These are phyloP conservation scores for Entomortierella beljakovae DNA, from an alignment of 192 early-diverging fungal genomes.

Conservation along the genomic window DNA sequence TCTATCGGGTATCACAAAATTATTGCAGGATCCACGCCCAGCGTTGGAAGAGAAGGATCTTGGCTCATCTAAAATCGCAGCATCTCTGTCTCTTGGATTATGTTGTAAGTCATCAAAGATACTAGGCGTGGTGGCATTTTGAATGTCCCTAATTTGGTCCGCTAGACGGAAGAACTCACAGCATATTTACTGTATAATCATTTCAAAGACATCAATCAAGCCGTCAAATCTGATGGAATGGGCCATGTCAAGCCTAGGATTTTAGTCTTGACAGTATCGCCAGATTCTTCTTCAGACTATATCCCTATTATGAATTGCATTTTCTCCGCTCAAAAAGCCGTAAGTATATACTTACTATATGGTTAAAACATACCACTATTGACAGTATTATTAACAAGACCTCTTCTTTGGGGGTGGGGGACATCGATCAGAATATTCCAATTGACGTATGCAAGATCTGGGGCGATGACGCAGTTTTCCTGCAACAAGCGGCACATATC, in stretches of 20 bases:
- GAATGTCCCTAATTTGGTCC: slow-evolving; percentile 2
- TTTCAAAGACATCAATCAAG: slow-evolving; percentile 75
- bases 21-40: slow-evolving; percentile 49
- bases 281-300: slow-evolving; percentile 90
- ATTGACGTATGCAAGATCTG: slow-evolving; percentile 92
- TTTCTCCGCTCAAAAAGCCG: slow-evolving; percentile 93
- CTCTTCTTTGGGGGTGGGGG: not conserved
- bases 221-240: slow-evolving; percentile 65
- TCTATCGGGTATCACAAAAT: slow-evolving; percentile 46
- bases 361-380: no score
- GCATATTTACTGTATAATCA: slow-evolving; percentile 29
- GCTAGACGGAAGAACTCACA: no score
- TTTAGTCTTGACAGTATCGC: slow-evolving; percentile 86
- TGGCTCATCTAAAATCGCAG: slow-evolving; percentile 67
- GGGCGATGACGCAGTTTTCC: slow-evolving; percentile 84
- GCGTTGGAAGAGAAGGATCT: slow-evolving; percentile 42
- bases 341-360: no score
- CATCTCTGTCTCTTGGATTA: slow-evolving; percentile 69
- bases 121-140: not conserved
- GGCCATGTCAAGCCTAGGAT: slow-evolving; percentile 80
- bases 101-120: slow-evolving; percentile 59
- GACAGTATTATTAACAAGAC: not conserved
- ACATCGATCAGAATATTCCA: slow-evolving; percentile 77
- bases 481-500: slow-evolving; percentile 93
- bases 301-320: slow-evolving; percentile 99